These are phyloP conservation scores for Thermomucor indicae-seudaticae DNA, from an alignment of 371 early-diverging fungal species.

Conservation along the genomic window DNA sequence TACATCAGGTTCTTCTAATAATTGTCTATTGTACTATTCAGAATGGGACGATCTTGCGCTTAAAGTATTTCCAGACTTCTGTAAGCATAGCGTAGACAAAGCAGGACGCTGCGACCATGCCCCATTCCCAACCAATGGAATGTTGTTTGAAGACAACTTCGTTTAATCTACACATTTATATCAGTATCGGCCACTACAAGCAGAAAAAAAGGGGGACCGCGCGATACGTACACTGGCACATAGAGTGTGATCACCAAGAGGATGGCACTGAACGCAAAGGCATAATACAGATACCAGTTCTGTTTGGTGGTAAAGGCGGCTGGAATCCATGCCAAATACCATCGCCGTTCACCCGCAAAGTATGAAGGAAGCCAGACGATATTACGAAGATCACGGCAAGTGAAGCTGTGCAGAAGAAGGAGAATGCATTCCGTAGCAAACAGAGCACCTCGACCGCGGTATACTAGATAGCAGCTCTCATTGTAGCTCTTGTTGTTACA, in stretches of 20 bases:
- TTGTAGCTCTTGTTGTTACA: constrained; percentile 63
- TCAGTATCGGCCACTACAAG: background rate
- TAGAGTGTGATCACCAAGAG: constrained; percentile 62
- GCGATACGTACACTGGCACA: constrained; percentile 45
- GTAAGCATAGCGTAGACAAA: constrained; percentile 55
- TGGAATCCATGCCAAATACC: constrained; percentile 43
- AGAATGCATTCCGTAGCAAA: constrained; percentile 65
- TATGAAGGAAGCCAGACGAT: constrained; percentile 44
- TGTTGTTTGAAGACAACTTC: constrained; percentile 63
- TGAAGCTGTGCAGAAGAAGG: constrained; percentile 68
- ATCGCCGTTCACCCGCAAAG: constrained; percentile 49
- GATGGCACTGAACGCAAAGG: constrained; percentile 48
- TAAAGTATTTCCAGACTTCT: constrained; percentile 51
- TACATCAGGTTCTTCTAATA: no score
- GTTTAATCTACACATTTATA: constrained; percentile 39
- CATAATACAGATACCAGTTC: constrained; percentile 58
- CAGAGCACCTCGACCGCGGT: constrained; percentile 70
- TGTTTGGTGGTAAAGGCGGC: constrained; percentile 35
- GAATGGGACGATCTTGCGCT: no score
- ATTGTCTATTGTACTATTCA: no score
- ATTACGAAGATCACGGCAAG: constrained; percentile 64
- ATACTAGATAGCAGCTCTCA: constrained; percentile 61
- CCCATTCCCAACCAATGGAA: constrained; percentile 76
- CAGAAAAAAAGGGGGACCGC: no score
- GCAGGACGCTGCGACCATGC: constrained; percentile 54